Evolutionary conservation across 163 green algal species (phyloP), one percentile per base, ranked within the genome.

Genomic region (Chloroidium sp.): DNA sequence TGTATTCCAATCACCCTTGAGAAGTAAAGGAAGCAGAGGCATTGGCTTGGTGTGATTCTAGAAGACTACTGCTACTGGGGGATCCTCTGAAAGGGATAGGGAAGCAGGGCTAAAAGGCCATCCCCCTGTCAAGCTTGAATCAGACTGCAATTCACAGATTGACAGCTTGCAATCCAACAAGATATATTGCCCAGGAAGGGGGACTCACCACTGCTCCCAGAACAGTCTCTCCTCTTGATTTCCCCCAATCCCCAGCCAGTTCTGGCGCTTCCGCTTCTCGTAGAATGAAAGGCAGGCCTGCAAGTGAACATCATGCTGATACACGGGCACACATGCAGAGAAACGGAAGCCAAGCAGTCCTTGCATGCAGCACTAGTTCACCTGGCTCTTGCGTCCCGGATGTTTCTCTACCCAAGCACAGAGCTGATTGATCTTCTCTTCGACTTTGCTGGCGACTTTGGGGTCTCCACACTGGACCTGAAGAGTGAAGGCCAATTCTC

Each of bases 191-290:
- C 36, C 36, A 36, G 36, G 36, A 36, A 36, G 36, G 36, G 36
- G 36, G 8, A 91, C 78, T 64, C 78, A 86, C 94, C 94, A 98
- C 84, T 94, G 88, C 88, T 98, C 94, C 94, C 94, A 98, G 82
- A 92, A 96, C 61, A 97, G 83, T 2, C 90, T 87, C 85, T 98
- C 89, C 76, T 96, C 92, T 81, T 92, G 81, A 1, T 82, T 91
- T 64, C 84, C 75, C 64, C 61, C 61, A 61, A 82, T 84, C 57
- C 85, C 84, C 78, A 92, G 92, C 90, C 92, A 95, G 68, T 84
- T 78, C 59, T 69, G 81, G 58, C 88, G 86, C 74, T 89, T 81
- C 0, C 90, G 89, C 60, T 84, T 88, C 80, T 96, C 91, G 82
- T 91, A 96, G 78, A 96, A 96, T 0, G 84, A 88, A 14, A 96